Base-by-base conservation (phyloP, 305 asterid species). In the Stenogyne calaminthoides region DNA sequence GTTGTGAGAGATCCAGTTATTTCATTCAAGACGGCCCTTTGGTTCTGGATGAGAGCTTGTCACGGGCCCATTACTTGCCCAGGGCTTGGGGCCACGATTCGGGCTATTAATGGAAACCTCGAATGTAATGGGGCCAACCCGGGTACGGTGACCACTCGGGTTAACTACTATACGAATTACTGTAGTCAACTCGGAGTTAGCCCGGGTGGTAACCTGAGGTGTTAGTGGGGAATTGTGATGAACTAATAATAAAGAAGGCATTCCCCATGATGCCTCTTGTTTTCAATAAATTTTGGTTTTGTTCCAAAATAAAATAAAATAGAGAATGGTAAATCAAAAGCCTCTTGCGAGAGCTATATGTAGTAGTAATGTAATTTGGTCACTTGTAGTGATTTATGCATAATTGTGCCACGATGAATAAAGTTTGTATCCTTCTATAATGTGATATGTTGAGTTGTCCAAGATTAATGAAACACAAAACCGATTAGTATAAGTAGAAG, bases 41-140 rank as follows among this genome's bases (percentile, higher is more conserved):
- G 84, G 84, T 80, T 67, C 10, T 80, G 84, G 84, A 80, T 80
- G 84, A 42, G 62, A 2, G 10, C 19, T 49, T 76, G 81, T 16
- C 84, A 80, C 27, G 20, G 9, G 2, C 70, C 74, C 22, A 71
- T 71, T 29, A 60, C 55, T 64, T 69, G 81, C 2, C 70, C 6
- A 4, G 81, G 81, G 1, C 76, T 80, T 14, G 79, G 81, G 6
- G 78, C 81, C 22, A 76, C 84, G 0, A 80, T 72, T 47, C 84
- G 81, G 1, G 76, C 84, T 7, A 76, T 80, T 16, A 76, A 80
- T 10, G 73, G 84, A 15, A 40, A 58, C 7, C 18, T 10, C 7
- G 84, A 81, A 25, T 81, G 84, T 18, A 62, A 77, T 10, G 84
- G 82, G 22, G 77, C 18, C 1, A 77, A 75, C 19, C 19, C 80